These are phyloP conservation scores for Cytospora piceicola DNA, from an alignment of 2,329 filamentous ascomycete genomes.

Conservation along the genomic window DNA sequence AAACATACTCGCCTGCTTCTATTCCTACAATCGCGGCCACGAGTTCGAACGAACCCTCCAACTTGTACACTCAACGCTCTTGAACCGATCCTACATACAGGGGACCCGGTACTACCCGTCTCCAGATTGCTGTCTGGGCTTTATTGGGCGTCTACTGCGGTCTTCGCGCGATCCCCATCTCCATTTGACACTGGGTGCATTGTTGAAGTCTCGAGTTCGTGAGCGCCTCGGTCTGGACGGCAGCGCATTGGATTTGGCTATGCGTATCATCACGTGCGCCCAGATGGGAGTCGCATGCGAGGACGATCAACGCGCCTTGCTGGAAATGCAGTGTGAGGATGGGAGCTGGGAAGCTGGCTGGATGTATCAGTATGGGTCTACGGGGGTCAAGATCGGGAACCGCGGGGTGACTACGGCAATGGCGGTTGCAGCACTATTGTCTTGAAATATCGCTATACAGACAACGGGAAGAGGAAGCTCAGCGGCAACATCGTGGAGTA, in stretches of 20 bases:
- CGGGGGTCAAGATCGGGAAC: conserved; percentile 31
- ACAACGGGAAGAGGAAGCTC: no score
- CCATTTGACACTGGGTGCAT: conserved; percentile 32
- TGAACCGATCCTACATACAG: conserved; percentile 37
- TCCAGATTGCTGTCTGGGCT: conserved; percentile 41
- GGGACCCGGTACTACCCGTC: conserved; percentile 41
- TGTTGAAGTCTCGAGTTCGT: conserved; percentile 34
- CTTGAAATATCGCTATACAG: not conserved
- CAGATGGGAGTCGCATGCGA: conserved; percentile 33
- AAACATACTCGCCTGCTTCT: conserved; percentile 41
- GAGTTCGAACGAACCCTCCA: conserved; percentile 35
- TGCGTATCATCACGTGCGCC: conserved; percentile 38
- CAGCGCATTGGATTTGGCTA: conserved; percentile 36
- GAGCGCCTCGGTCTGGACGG: conserved; percentile 36
- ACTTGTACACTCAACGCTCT: conserved; percentile 34
- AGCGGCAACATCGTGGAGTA: no score
- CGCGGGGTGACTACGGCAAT: conserved; percentile 30
- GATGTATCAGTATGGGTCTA: conserved; percentile 32
- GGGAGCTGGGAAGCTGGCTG: conserved; percentile 41
- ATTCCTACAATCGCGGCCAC: conserved; percentile 36
- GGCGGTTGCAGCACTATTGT: conserved; percentile 31
- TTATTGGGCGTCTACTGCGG: conserved; percentile 34
- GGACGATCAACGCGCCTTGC: conserved; percentile 30
- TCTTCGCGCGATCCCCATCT: conserved; percentile 34
- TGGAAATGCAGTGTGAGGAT: conserved; percentile 39